Conservation (phyloP, 768 basidiomycete genomes). For the Suillus americanus region DNA sequence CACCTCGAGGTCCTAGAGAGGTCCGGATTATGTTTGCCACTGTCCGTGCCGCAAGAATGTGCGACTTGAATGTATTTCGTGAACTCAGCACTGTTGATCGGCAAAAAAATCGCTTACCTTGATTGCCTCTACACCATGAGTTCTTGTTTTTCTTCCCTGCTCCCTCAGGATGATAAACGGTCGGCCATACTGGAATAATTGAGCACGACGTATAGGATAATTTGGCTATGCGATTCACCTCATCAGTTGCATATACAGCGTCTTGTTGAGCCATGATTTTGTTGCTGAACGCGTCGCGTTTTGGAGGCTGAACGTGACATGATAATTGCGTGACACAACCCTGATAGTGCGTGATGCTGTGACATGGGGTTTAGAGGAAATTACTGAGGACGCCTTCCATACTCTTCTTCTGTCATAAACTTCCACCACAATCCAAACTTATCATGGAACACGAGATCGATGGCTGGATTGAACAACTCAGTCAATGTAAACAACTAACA, state of each 20-base stretch:
- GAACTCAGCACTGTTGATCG: constrained; percentile 5
- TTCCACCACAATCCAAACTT: constrained; percentile 12
- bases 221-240: constrained; percentile 43
- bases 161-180: constrained; percentile 98
- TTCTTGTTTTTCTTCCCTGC: constrained; percentile 88
- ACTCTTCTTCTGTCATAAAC: constrained; percentile 6
- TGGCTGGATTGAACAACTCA: constrained; percentile 94
- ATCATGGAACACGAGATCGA: constrained; percentile 78
- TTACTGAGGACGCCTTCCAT: constrained; percentile 5
- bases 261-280: constrained; percentile 43
- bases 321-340: constrained; percentile 24
- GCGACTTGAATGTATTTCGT: constrained; percentile 52
- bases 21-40: constrained; percentile 95
- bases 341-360: constrained; percentile 30
- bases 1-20: constrained; percentile 92
- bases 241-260: constrained; percentile 85
- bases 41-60: constrained; percentile 93
- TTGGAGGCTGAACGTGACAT: constrained; percentile 23
- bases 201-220: constrained; percentile 9
- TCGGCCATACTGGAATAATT: constrained; percentile 69
- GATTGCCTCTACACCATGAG: constrained; percentile 92
- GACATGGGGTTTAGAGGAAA: constrained; percentile 19
- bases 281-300: constrained; percentile 14
- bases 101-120: constrained; percentile 54
- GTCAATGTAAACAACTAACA: constrained; percentile 94